Evolutionary conservation across 2,329 filamentous ascomycete genomes (phyloP).

Genomic region (Arthrinium phaeospermum): DNA sequence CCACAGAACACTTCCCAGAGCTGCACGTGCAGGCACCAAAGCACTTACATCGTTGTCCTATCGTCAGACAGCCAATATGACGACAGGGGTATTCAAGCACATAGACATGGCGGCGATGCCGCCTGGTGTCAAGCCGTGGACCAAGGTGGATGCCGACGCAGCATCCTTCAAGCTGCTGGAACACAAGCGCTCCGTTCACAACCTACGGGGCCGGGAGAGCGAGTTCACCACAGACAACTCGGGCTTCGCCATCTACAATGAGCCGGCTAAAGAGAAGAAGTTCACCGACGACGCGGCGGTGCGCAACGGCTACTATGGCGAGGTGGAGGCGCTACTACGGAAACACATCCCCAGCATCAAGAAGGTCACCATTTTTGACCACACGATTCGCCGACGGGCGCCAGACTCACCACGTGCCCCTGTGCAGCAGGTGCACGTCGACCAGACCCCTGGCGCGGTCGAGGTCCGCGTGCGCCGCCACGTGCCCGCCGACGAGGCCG

Average conservation of each 20-base stretch:
- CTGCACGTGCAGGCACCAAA: neutral
- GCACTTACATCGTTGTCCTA: neutral
- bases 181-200: slow-evolving; percentile 54
- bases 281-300: slow-evolving; percentile 64
- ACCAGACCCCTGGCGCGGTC: slow-evolving; percentile 70
- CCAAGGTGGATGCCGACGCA: slow-evolving; percentile 66
- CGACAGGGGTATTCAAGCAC: slow-evolving; percentile 64
- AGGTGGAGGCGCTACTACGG: slow-evolving; percentile 63
- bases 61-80: slow-evolving; percentile 50
- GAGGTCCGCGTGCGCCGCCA: slow-evolving; percentile 67
- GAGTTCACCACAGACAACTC: slow-evolving; percentile 62
- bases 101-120: slow-evolving; percentile 60
- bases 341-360: slow-evolving; percentile 60
- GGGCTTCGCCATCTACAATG: slow-evolving; percentile 62
- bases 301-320: slow-evolving; percentile 62
- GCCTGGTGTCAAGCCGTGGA: slow-evolving; percentile 60
- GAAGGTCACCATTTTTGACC: slow-evolving; percentile 73
- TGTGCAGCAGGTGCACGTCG: slow-evolving; percentile 73
- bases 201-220: slow-evolving; percentile 57
- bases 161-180: slow-evolving; percentile 57
- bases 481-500: slow-evolving; percentile 57
- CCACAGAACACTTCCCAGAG: neutral
- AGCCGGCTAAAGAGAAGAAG: slow-evolving; percentile 56
- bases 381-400: slow-evolving; percentile 67
- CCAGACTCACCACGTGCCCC: slow-evolving; percentile 65